phyloP scores from a whole-genome alignment of 805 yeast genomes.

The Candida silvatica region DNA sequence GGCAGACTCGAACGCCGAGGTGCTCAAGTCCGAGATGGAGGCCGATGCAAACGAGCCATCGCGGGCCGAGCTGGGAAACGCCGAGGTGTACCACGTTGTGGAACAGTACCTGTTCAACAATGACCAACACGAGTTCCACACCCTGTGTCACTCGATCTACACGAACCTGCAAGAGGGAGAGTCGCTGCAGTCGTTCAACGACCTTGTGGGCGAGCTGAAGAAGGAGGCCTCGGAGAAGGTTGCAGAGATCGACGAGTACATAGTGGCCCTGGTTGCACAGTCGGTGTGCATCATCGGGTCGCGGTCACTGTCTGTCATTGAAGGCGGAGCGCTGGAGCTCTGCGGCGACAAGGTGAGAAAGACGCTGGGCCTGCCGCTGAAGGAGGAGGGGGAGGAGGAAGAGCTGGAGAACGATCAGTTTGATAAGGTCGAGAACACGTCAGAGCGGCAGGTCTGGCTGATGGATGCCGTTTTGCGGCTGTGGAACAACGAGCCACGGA shows the following conservation, averaged over 20 bases:
- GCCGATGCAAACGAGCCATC: slow-evolving; percentile 11
- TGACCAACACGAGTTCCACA: slow-evolving; percentile 25
- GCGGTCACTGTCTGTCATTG: slow-evolving; percentile 75
- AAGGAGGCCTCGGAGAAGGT: slow-evolving; percentile 10
- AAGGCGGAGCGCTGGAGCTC: slow-evolving; percentile 34
- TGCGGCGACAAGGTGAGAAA: slow-evolving; percentile 19
- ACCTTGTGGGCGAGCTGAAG: slow-evolving; percentile 16
- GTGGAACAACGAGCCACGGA: slow-evolving; percentile 61
- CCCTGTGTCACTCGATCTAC: slow-evolving; percentile 24
- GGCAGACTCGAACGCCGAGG: slow-evolving; percentile 5
- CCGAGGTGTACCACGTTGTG: slow-evolving; percentile 23
- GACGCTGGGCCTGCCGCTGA: slow-evolving; percentile 16
- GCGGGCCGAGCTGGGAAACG: slow-evolving; percentile 18
- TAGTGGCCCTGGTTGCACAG: slow-evolving; percentile 58
- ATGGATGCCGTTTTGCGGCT: slow-evolving; percentile 49
- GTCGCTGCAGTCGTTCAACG: slow-evolving; percentile 20
- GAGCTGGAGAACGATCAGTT: slow-evolving; percentile 14
- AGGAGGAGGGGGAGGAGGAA: slow-evolving; percentile 9
- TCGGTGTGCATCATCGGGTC: slow-evolving; percentile 77
- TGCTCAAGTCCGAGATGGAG: slow-evolving; percentile 7
- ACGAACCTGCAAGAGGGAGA: slow-evolving; percentile 24
- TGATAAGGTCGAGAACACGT: slow-evolving; percentile 18
- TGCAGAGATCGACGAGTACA: slow-evolving; percentile 28
- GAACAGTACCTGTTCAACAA: slow-evolving; percentile 26
- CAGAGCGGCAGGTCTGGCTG: slow-evolving; percentile 31